Base-by-base conservation (phyloP, 306 rosid genomes). In the Quercus dentata region DNA sequence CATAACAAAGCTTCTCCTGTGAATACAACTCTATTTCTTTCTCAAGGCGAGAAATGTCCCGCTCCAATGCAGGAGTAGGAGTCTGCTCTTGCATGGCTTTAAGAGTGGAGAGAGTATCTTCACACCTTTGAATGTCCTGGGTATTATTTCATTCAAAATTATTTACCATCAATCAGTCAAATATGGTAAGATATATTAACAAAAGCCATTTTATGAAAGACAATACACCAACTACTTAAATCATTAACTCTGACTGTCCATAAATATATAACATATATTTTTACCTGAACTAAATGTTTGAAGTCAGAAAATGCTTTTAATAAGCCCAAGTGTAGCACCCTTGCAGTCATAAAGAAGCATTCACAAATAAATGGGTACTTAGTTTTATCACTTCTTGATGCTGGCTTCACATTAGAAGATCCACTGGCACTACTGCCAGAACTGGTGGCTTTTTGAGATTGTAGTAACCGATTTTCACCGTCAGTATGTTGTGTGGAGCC, bases 301-400 rank as follows among this genome's bases (percentile, higher is more conserved):
- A 89, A 96, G 89, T 96, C 98, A 33, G 98, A 93, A 81, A 96
- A 89, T 81, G 97, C 97, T 85, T 93, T 96, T 76, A 96, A 88
- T 82, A 96, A 89, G 69, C 99, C 99, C 82, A 96, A 80, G 83
- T 96, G 88, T 82, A 96, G 97, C 85, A 93, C 98, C 88, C 99
- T 90, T 54, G 94, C 94, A 59, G 98, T 96, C 97, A 96, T 96
- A 88, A 91, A 96, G 94, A 96, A 96, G 87, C 99, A 96, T 89
- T 96, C 99, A 9, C 98, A 93, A 82, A 93, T 96, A 87, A 96
- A 96, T 71, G 96, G 74, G 83, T 88, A 96, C 77, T 88, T 93
- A 54, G 83, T 71, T 83, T 86, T 92, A 81, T 88, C 94, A 80
- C 84, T 79, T 57, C 73, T 83, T 35, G 82, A 77, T 74, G 84